phyloP scores from a whole-genome alignment of 345 rosid species.

The Euphorbia tirucalli region DNA sequence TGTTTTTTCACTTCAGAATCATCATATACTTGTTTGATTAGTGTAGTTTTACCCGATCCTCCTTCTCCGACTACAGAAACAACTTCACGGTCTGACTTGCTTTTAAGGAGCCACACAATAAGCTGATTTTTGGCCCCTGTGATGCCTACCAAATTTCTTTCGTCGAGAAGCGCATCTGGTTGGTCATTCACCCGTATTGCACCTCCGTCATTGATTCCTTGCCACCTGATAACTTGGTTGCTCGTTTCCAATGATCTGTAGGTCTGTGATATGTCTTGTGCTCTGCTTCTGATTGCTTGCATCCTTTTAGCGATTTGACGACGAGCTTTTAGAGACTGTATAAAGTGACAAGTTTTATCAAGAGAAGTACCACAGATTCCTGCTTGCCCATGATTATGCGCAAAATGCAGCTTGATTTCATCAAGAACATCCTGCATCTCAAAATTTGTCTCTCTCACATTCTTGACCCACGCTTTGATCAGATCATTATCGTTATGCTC shows the following conservation, averaged over 20 bases:
- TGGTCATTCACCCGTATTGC: neutral
- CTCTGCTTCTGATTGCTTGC: too few species aligned
- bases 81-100: constrained; percentile 13
- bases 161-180: constrained; percentile 23
- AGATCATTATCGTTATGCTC: constrained; percentile 10
- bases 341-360: too few species aligned
- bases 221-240: too few species aligned
- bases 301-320: constrained; percentile 17
- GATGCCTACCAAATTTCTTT: constrained; percentile 28
- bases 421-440: constrained; percentile 35
- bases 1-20: constrained; percentile 9
- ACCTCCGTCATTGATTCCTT: neutral
- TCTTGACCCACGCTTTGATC: constrained; percentile 20
- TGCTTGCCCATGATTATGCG: constrained; percentile 2
- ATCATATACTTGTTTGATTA: constrained; percentile 12
- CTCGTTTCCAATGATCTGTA: too few species aligned
- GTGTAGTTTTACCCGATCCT: constrained; percentile 19
- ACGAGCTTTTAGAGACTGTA: neutral
- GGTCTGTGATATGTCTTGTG: too few species aligned
- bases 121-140: constrained; percentile 20
- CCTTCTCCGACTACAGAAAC: constrained; percentile 16
- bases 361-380: constrained; percentile 8
- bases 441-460: constrained; percentile 27
- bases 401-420: constrained; percentile 16
- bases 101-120: constrained; percentile 14